Percentiles rank a stretch among this genome's conserved stretches.
Evolutionary conservation across 257 asterid species (phyloP).

Genomic region (Solanum gracilifrons): DNA sequence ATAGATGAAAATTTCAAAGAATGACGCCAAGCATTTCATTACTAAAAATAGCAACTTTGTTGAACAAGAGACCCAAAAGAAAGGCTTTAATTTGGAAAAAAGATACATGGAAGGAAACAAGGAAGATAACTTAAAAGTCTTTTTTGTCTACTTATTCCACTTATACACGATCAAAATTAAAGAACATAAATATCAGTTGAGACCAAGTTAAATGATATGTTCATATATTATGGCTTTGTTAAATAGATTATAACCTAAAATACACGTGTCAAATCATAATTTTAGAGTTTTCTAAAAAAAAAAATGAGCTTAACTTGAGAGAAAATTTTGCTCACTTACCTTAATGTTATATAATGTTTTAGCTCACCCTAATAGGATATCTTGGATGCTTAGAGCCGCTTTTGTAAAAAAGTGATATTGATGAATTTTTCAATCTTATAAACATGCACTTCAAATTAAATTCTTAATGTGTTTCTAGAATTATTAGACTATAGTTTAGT

Average conservation of each 20-base stretch:
- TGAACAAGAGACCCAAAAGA: not conserved
- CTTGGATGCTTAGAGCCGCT: too few relatives aligned
- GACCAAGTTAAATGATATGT: too few relatives aligned
- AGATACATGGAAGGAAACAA: not conserved
- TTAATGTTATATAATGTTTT: too few relatives aligned
- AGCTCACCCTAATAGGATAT: too few relatives aligned
- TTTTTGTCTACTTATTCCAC: not conserved
- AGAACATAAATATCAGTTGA: too few relatives aligned
- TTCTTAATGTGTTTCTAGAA: not conserved
- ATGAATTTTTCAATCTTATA: not conserved
- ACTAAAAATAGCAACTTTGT: not conserved
- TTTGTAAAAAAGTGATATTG: not conserved
- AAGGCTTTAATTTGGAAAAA: not conserved
- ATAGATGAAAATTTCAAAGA: not conserved
- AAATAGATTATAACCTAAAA: not conserved
- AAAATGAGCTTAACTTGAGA: too few relatives aligned
- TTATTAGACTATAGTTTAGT: not conserved
- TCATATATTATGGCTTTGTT: not conserved
- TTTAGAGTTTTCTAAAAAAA: not conserved
- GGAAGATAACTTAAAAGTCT: not conserved
- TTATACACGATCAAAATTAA: too few relatives aligned
- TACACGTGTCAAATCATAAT: not conserved
- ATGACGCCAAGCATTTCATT: not conserved
- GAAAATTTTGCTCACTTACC: too few relatives aligned
- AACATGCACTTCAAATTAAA: not conserved